A percentile compares a stretch with the other conserved stretches of the same genome.
These are phyloP conservation scores for Eutypa lata DNA, from an alignment of 2,329 filamentous ascomycete genomes.

Conservation along the genomic window DNA sequence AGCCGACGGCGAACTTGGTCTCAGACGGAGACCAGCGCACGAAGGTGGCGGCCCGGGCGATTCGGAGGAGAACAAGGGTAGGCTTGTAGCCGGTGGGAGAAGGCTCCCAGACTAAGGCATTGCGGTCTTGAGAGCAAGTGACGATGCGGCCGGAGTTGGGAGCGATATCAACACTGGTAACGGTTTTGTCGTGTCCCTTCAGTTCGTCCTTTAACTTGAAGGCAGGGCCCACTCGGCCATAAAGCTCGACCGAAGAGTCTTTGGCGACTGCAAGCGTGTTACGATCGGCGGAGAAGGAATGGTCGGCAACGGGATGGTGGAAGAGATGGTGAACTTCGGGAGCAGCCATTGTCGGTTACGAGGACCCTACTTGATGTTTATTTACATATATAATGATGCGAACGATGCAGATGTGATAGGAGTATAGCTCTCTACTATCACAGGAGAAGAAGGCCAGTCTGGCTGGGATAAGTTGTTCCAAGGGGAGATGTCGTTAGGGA, in stretches of 20 bases:
- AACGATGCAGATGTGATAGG: slow-evolving; percentile 60
- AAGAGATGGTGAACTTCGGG: slow-evolving; percentile 97
- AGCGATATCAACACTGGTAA: slow-evolving; percentile 95
- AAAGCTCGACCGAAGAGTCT: slow-evolving; percentile 88
- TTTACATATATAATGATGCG: slow-evolving; percentile 5
- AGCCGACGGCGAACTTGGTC: slow-evolving; percentile 96
- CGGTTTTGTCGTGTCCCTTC: slow-evolving; percentile 93
- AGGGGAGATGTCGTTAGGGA: background rate
- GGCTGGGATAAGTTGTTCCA: background rate
- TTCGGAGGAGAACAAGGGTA: slow-evolving; percentile 91
- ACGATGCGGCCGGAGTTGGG: slow-evolving; percentile 89
- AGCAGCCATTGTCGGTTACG: slow-evolving; percentile 61
- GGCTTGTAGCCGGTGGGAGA: slow-evolving; percentile 93
- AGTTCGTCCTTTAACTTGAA: slow-evolving; percentile 89
- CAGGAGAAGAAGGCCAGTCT: slow-evolving; percentile 16
- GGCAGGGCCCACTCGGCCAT: slow-evolving; percentile 66
- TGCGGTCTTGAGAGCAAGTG: slow-evolving; percentile 96
- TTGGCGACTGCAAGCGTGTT: slow-evolving; percentile 85
- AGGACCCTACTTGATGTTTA: background rate
- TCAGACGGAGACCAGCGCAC: slow-evolving; percentile 97
- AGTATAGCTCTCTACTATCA: slow-evolving; percentile 97
- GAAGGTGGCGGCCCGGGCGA: slow-evolving; percentile 94
- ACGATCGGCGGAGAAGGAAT: slow-evolving; percentile 94
- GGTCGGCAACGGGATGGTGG: slow-evolving; percentile 92
- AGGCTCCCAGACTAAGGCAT: slow-evolving; percentile 96